Conservation (phyloP, 345 rosid species). For the Rubroshorea leprosula region DNA sequence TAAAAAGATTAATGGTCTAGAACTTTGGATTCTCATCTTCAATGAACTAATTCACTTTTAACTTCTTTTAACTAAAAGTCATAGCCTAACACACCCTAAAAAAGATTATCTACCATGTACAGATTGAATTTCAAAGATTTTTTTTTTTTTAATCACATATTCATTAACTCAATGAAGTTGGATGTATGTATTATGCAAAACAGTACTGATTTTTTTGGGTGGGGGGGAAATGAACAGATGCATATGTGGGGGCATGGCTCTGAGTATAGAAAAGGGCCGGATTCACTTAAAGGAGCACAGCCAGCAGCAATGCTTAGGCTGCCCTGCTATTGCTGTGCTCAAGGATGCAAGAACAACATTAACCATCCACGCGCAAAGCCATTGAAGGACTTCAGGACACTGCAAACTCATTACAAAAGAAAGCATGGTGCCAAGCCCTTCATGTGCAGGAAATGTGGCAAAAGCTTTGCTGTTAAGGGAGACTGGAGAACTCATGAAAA, state of each 20-base stretch:
- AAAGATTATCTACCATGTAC: too few species aligned
- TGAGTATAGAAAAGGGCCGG: constrained; percentile 66
- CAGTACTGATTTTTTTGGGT: neutral
- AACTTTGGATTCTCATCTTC: constrained; percentile 26
- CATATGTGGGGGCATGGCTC: constrained; percentile 95
- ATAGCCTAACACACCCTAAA: neutral
- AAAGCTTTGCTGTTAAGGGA: constrained; percentile 88
- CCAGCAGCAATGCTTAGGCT: constrained; percentile 79
- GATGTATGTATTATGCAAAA: too few species aligned
- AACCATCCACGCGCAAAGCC: constrained; percentile 81
- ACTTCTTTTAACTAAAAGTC: constrained; percentile 6
- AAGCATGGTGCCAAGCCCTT: constrained; percentile 72
- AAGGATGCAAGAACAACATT: constrained; percentile 81
- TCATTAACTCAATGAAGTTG: too few species aligned
- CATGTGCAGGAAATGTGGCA: constrained; percentile 77
- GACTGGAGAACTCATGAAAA: constrained; percentile 99
- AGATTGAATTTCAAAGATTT: neutral
- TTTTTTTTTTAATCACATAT: neutral
- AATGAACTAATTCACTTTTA: constrained; percentile 2
- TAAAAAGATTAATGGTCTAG: neutral
- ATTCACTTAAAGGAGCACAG: constrained; percentile 67
- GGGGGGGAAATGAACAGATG: too few species aligned
- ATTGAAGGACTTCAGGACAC: constrained; percentile 69
- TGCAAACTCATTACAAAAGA: constrained; percentile 76
- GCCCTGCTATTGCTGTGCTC: constrained; percentile 72